Base-by-base conservation (phyloP, 148 eudicot species). In the Arbutus unedo region DNA sequence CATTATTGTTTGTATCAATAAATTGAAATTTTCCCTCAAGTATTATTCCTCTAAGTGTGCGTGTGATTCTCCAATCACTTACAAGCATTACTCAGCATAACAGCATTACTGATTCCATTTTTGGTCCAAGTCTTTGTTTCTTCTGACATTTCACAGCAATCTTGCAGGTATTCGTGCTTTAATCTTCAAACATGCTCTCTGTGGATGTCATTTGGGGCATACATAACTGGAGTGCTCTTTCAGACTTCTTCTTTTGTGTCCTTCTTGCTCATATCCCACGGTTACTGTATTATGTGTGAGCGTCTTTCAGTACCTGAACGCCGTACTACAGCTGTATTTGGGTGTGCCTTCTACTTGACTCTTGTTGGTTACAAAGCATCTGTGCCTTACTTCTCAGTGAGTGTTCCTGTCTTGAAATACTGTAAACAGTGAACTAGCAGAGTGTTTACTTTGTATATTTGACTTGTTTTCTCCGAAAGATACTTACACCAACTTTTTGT, bases 201-300 rank as follows among this genome's bases (percentile, higher is more conserved):
- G 23, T 94, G 99, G 99, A 91, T 96, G 91, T 94, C 99, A 21
- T 96, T 96, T 78, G 99, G 99, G 53, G 98, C 90, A 64, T 96
- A 94, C 75, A 86, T 96, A 59, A 93, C 95, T 14, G 98, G 98
- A 78, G 91, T 92, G 72, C 91, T 96, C 47, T 94, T 93, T 86
- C 95, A 96, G 85, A 94, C 99, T 74, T 91, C 93, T 76, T 89
- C 93, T 68, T 94, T 92, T 76, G 93, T 94, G 79, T 94, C 99
- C 31, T 94, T 94, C 83, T 86, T 96, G 71, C 93, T 96, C 31
- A 93, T 94, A 78, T 88, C 99, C 66, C 91, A 93, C 82, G 99
- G 99, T 57, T 96, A 96, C 86, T 96, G 99, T 89, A 94, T 94
- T 77, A 93, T 93, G 86, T 96, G 91, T 77, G 97, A 96, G 89